Conservation (phyloP, 2,329 filamentous ascomycete genomes). For the Pseudogymnoascus sp. region DNA sequence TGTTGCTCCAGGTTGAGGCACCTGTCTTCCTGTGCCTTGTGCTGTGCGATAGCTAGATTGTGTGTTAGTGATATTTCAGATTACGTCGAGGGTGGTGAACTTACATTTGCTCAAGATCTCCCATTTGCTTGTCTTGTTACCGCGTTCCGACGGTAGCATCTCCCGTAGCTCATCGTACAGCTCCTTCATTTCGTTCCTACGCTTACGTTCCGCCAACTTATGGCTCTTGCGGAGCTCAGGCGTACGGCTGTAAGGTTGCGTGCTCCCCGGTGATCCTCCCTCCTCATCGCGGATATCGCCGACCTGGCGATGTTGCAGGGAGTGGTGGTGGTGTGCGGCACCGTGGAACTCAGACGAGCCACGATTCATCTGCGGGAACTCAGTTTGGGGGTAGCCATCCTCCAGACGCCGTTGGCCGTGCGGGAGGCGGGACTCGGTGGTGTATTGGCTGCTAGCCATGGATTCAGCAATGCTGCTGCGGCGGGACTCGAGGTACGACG, state of each 20-base stretch:
- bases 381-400: constrained; percentile 44
- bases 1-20: constrained; percentile 21
- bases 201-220: constrained; percentile 77
- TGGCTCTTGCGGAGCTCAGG: constrained; percentile 76
- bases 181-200: constrained; percentile 81
- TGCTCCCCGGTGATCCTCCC: constrained; percentile 39
- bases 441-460: constrained; percentile 71
- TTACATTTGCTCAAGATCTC: constrained; percentile 78
- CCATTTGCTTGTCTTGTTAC: constrained; percentile 83
- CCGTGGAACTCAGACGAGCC: constrained; percentile 45
- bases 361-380: constrained; percentile 37
- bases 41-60: constrained; percentile 51
- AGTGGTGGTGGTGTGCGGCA: constrained; percentile 55
- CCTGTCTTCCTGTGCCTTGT: constrained; percentile 44
- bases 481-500: constrained; percentile 52
- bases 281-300: constrained; percentile 58
- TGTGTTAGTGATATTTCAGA: constrained; percentile 15
- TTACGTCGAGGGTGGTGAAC: constrained; percentile 20
- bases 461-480: constrained; percentile 72
- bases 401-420: constrained; percentile 65
- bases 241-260: constrained; percentile 74
- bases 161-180: constrained; percentile 74
- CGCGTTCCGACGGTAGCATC: constrained; percentile 70
- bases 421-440: constrained; percentile 63
- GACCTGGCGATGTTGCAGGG: constrained; percentile 65